Base-by-base conservation (phyloP, 768 basidiomycete genomes). In the Dacryopinax spathularia region DNA sequence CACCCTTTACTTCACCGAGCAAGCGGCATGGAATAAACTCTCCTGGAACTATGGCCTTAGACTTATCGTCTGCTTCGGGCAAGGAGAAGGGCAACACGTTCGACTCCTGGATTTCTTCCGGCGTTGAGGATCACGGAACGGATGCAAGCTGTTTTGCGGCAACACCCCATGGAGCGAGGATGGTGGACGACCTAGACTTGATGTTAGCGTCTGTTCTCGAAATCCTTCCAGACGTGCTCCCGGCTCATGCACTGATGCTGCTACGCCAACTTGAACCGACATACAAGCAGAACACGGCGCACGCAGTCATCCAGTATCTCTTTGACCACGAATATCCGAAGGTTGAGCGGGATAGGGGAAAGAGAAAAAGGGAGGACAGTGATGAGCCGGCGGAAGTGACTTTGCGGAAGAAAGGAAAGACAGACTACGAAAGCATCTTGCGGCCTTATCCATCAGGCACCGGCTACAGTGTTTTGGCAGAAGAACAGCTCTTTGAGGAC, bases 141-240 rank as follows among this genome's bases (percentile, higher is more conserved):
- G 29, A 29, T 9, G 12, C 25, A 22, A 56, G 10, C n/a, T n/a
- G n/a, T n/a, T 31, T 29, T 56, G 5, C 33, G 35, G 25, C 35
- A 18, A 34, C 29, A 25, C 22, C 33, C 29, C 22, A 36, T 33
- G 29, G 61, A 9, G 10, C 10, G 61, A 39, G 36, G 35, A 60
- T 34, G 63, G 56, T 35, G 12, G 60, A 39, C 27, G 60, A 39
- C 5, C 2, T 34, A 7, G 34, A 39, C 18, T 29, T 37, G 13
- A 34, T 60, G 63, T 44, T 67, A 33, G 65, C 65, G 10, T 34
- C 61, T 29, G 63, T 68, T 29, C 44, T 68, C 1, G 63, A 60
- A 68, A 80, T 90, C 44, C 71, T 89, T 13, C 88, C 88, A 0
- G 86, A 89, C 67, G 85, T 88, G 25, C 77, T 80, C 22, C 82